Percentiles rank a stretch among this genome's conserved stretches.
phyloP scores from a whole-genome alignment of 2,329 filamentous ascomycete genomes.

The Huntiella savannae region DNA sequence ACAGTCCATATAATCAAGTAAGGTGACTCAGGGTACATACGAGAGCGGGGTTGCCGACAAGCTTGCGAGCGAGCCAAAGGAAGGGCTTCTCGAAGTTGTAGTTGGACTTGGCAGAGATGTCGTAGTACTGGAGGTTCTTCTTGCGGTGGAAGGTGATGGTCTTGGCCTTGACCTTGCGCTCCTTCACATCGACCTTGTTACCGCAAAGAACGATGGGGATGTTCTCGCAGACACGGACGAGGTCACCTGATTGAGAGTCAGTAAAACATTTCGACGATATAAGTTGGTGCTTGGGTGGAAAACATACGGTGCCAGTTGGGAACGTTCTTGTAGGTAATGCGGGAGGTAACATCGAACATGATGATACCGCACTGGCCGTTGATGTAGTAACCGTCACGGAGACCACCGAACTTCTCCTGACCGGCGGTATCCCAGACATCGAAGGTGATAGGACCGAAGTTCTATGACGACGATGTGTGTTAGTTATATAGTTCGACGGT shows the following conservation, averaged over 20 bases:
- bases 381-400: slow-evolving; percentile 99
- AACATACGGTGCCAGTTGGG: slow-evolving; percentile 99
- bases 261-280: neutral
- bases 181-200: slow-evolving; percentile 99
- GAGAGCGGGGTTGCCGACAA: slow-evolving; percentile 78
- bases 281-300: neutral
- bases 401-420: slow-evolving; percentile 98
- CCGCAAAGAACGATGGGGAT: slow-evolving; percentile 95
- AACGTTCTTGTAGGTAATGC: slow-evolving; percentile 99
- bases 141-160: slow-evolving; percentile 99
- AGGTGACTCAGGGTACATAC: slow-evolving; percentile 30
- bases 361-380: slow-evolving; percentile 99
- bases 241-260: slow-evolving; percentile 47
- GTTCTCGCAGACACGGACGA: slow-evolving; percentile 98
- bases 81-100: slow-evolving; percentile 99
- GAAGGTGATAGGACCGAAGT: slow-evolving; percentile 93
- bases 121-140: slow-evolving; percentile 99
- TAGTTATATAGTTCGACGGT: neutral
- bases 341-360: slow-evolving; percentile 99
- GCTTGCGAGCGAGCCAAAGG: slow-evolving; percentile 97
- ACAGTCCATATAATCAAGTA: neutral
- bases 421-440: slow-evolving; percentile 98
- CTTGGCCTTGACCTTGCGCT: slow-evolving; percentile 99
- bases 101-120: slow-evolving; percentile 98
- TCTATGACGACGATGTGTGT: slow-evolving; percentile 28